A percentile compares a stretch with the other conserved stretches of the same genome.
Conservation (phyloP, 257 asterid genomes). For the Solanum sejunctum region DNA sequence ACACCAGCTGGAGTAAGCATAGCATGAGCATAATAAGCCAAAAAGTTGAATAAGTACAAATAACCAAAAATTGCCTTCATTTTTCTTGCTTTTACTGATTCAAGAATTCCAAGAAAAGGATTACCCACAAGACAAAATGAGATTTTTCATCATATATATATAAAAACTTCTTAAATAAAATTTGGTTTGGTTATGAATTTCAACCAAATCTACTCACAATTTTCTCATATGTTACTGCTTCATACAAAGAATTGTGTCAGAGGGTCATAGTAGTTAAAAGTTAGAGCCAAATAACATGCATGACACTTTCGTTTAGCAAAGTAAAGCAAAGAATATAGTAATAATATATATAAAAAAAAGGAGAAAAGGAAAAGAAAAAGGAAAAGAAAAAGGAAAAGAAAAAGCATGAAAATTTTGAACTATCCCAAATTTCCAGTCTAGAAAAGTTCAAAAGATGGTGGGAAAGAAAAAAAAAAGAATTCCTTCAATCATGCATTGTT, state of each 20-base stretch:
- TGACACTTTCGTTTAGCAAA: conserved; percentile 44
- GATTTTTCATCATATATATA: not conserved
- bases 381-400: not conserved
- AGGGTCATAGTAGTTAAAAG: conserved; percentile 29
- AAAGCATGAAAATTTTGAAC: not conserved
- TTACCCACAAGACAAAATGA: not conserved
- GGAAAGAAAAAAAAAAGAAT: conserved; percentile 12
- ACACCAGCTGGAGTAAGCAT: conserved; percentile 78
- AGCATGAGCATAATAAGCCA: conserved; percentile 37
- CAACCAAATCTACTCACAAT: not conserved
- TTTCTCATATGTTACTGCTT: not conserved
- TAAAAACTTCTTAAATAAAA: not conserved
- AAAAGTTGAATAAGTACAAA: conserved; percentile 28
- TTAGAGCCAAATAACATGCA: conserved; percentile 33
- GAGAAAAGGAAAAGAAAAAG: not conserved
- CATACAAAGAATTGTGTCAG: conserved; percentile 6
- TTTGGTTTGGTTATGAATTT: not conserved
- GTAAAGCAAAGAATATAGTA: conserved; percentile 38
- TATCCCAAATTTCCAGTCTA: not conserved
- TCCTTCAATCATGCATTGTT: conserved; percentile 45
- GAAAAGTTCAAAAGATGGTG: conserved; percentile 21
- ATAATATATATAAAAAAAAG: not conserved
- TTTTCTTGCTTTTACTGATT: conserved; percentile 18
- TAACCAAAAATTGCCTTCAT: conserved; percentile 13
- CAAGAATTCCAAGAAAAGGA: not conserved